These are phyloP conservation scores for Fusarium nelsonii DNA, from an alignment of 2,329 filamentous ascomycete genomes.

Conservation along the genomic window DNA sequence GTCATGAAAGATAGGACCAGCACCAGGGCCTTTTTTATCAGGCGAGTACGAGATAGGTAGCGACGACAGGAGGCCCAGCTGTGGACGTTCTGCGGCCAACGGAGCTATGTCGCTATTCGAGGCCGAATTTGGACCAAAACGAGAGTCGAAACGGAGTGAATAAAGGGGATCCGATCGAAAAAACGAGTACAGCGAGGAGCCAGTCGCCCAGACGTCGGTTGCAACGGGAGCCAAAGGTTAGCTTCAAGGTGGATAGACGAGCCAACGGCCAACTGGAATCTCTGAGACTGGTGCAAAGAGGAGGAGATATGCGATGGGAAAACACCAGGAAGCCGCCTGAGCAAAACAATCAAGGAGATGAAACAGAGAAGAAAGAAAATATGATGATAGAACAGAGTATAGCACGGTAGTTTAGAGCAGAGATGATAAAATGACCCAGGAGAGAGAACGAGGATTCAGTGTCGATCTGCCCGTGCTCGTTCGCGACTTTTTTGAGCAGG, in stretches of 20 bases:
- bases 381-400: constrained; percentile 12
- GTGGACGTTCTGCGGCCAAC: constrained; percentile 35
- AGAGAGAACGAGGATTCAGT: constrained; percentile 38
- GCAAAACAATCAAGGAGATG: constrained; percentile 27
- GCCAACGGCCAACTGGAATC: constrained; percentile 19
- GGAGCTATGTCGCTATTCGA: constrained; percentile 27
- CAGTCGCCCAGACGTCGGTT: constrained; percentile 44
- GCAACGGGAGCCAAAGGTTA: constrained; percentile 41
- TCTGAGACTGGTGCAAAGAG: constrained; percentile 5
- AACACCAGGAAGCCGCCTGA: constrained; percentile 39
- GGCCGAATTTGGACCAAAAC: constrained; percentile 13
- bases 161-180: constrained; percentile 36
- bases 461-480: constrained; percentile 33
- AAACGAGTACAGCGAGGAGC: constrained; percentile 36
- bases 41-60: constrained; percentile 25
- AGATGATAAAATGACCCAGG: constrained; percentile 24
- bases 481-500: constrained; percentile 6
- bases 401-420: constrained; percentile 13
- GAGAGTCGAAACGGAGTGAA: constrained; percentile 19
- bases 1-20: constrained; percentile 37
- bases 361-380: constrained; percentile 4
- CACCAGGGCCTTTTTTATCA: constrained; percentile 31
- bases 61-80: constrained; percentile 22
- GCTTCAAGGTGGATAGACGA: constrained; percentile 27
- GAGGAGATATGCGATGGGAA: constrained; percentile 18